These are phyloP conservation scores for Flaveria floridana DNA, from an alignment of 140 eudicot genomes.

Conservation along the genomic window DNA sequence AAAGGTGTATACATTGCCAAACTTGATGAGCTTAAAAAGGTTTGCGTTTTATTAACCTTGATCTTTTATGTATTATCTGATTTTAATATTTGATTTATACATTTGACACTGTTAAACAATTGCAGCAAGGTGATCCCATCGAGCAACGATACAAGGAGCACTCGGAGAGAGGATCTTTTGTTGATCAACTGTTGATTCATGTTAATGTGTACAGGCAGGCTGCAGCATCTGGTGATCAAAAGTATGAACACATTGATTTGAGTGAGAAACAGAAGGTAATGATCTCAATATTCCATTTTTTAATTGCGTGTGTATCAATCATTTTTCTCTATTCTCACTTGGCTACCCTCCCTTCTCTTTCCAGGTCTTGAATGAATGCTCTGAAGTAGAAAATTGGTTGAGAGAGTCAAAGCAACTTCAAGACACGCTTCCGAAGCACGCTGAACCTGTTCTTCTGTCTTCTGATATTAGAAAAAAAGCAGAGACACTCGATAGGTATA, in stretches of 20 bases:
- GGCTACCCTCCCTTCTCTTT: background rate
- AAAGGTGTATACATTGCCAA: constrained; percentile 75
- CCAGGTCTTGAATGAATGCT: constrained; percentile 79
- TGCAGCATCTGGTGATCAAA: constrained; percentile 68
- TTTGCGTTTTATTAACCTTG: constrained; percentile 9
- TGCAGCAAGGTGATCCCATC: constrained; percentile 79
- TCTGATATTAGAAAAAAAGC: constrained; percentile 66
- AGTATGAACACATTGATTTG: constrained; percentile 82
- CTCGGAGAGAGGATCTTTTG: constrained; percentile 57
- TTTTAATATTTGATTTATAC: too few species aligned
- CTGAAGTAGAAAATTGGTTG: constrained; percentile 84
- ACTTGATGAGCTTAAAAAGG: constrained; percentile 87
- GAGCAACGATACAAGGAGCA: constrained; percentile 74
- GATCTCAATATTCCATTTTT: background rate
- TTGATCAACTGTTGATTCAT: constrained; percentile 49
- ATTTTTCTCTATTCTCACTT: background rate
- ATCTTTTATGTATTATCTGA: background rate
- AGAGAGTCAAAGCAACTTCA: constrained; percentile 74
- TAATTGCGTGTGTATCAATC: background rate
- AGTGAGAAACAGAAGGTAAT: constrained; percentile 79
- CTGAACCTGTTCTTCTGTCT: constrained; percentile 56
- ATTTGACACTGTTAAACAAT: background rate
- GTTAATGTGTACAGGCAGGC: constrained; percentile 75
- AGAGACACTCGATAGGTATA: constrained; percentile 70
- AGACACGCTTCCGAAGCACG: constrained; percentile 64